These are phyloP conservation scores for Cyberlindnera japonica DNA, from an alignment of 805 yeast genomes.

Conservation along the genomic window DNA sequence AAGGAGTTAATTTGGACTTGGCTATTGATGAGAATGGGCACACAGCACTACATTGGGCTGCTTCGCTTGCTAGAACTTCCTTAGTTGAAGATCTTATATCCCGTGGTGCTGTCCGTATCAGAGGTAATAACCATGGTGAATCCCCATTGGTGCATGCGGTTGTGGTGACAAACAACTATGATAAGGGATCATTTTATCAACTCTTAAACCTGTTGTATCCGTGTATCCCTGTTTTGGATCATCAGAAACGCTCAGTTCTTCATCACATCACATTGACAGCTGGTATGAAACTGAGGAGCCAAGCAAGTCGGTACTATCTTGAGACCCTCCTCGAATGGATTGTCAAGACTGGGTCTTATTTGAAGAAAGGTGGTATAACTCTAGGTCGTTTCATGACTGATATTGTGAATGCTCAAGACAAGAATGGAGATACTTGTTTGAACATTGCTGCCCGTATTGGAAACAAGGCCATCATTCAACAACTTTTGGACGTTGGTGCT, in stretches of 20 bases:
- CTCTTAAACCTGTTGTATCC: constrained; percentile 75
- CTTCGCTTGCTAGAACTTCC: constrained; percentile 76
- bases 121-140: constrained; percentile 84
- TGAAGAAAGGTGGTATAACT: constrained; percentile 44
- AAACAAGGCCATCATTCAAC: constrained; percentile 73
- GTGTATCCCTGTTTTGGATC: constrained; percentile 59
- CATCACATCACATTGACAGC: constrained; percentile 85
- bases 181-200: constrained; percentile 67
- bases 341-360: constrained; percentile 47
- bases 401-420: constrained; percentile 84
- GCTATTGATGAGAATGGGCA: constrained; percentile 93
- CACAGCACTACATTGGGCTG: constrained; percentile 93
- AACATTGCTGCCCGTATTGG: constrained; percentile 91
- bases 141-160: constrained; percentile 83
- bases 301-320: constrained; percentile 69
- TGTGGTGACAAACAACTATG: constrained; percentile 78
- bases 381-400: constrained; percentile 59
- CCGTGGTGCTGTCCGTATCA: constrained; percentile 60
- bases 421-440: constrained; percentile 91
- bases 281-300: constrained; percentile 68
- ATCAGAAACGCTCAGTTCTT: constrained; percentile 70
- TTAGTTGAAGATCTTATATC: constrained; percentile 67
- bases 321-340: constrained; percentile 77
- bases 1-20: constrained; percentile 61
- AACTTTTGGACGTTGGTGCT: constrained; percentile 84